Percentiles rank a stretch among this genome's conserved stretches.
Evolutionary conservation across 371 early-diverging fungal genomes (phyloP).

Genomic region (Syncephalastrum sp.): DNA sequence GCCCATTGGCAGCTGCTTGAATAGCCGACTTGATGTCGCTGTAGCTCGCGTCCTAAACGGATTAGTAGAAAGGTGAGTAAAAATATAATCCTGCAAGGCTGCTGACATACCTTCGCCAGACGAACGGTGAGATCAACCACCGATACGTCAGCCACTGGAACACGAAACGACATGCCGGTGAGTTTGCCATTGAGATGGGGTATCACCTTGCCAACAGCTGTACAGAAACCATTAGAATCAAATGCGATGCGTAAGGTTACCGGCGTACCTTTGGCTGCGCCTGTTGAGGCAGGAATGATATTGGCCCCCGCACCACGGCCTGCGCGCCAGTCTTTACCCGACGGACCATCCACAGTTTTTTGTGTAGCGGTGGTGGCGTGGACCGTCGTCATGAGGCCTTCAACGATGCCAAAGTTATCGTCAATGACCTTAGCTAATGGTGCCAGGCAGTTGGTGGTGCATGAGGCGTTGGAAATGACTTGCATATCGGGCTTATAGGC

Average conservation of each 20-base stretch:
- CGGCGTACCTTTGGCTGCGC: constrained; percentile 87
- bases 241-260: not conserved
- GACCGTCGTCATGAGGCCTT: constrained; percentile 95
- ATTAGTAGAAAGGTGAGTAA: constrained; percentile 2
- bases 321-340: constrained; percentile 95
- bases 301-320: constrained; percentile 96
- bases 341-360: constrained; percentile 99
- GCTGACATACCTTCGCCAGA: constrained; percentile 64
- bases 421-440: constrained; percentile 98
- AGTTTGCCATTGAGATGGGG: constrained; percentile 96
- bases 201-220: constrained; percentile 97
- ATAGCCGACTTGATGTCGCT: constrained; percentile 86
- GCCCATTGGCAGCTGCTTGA: constrained; percentile 79
- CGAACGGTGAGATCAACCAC: constrained; percentile 98
- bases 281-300: constrained; percentile 99
- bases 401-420: constrained; percentile 89
- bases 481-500: constrained; percentile 80
- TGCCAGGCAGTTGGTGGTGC: constrained; percentile 99
- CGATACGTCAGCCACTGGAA: constrained; percentile 97
- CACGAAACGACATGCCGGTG: constrained; percentile 99
- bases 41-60: constrained; percentile 71
- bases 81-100: not conserved
- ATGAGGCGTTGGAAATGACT: constrained; percentile 98
- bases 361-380: constrained; percentile 99
- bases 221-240: constrained; percentile 1